Percentiles rank a stretch among this genome's conserved stretches.
Conservation (phyloP, 768 basidiomycete genomes). For the Amanita pallidorosea region DNA sequence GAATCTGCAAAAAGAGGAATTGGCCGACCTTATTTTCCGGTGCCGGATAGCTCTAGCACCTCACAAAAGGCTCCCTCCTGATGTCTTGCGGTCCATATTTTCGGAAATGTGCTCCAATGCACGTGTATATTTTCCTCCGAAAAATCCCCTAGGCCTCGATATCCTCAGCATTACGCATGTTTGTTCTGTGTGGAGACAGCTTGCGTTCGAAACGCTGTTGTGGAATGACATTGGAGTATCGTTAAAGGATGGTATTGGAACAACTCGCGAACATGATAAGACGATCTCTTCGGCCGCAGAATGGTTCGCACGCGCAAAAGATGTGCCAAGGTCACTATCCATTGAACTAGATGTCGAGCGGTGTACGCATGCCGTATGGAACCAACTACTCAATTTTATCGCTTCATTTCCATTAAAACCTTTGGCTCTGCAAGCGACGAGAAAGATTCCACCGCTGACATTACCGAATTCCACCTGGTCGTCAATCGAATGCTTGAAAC, state of each 20-base stretch:
- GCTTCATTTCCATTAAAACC: neutral
- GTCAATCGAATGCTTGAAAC: neutral
- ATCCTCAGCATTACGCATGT: neutral
- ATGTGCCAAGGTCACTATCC: no score
- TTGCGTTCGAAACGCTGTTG: neutral
- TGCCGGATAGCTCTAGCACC: slow-evolving; percentile 31
- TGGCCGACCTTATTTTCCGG: neutral
- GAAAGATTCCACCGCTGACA: neutral
- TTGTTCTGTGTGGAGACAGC: no score
- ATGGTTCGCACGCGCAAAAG: neutral
- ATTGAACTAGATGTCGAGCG: no score
- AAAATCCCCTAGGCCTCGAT: neutral
- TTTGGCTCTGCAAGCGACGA: no score
- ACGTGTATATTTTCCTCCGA: neutral
- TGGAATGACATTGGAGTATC: neutral
- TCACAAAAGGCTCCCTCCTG: neutral
- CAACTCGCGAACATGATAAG: neutral
- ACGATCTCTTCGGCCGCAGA: neutral
- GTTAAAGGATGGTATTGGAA: neutral
- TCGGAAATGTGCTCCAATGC: neutral
- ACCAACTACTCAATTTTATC: neutral
- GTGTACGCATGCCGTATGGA: neutral
- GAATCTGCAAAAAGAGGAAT: no score
- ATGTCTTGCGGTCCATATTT: neutral
- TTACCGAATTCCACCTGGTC: neutral